Percentiles rank a stretch among this genome's conserved stretches.
phyloP scores from a whole-genome alignment of 345 rosid genomes.

The Salix udensis region DNA sequence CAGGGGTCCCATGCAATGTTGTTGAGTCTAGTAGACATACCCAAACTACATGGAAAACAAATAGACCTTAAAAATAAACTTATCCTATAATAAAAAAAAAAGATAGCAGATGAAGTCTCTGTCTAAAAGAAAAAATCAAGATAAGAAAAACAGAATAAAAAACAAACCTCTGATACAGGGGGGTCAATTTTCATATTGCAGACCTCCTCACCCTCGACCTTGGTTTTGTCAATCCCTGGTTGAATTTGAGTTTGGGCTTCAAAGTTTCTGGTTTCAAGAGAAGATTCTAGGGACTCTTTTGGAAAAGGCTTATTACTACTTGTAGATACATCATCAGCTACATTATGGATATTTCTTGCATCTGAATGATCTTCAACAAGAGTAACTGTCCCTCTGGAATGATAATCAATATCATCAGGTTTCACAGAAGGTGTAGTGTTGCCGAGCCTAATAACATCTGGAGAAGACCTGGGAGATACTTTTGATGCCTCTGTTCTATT shows the following conservation, averaged over 20 bases:
- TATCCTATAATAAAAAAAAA: no score
- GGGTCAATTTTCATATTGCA: constrained; percentile 14
- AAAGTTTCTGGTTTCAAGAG: not conserved
- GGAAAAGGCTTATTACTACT: not conserved
- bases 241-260: constrained; percentile 7
- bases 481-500: constrained; percentile 5
- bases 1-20: not conserved
- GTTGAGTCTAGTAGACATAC: not conserved
- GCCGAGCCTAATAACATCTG: not conserved
- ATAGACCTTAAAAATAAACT: not conserved
- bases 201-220: not conserved
- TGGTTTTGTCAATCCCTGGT: not conserved
- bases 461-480: constrained; percentile 2
- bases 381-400: not conserved
- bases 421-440: constrained; percentile 2
- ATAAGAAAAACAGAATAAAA: not conserved
- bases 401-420: constrained; percentile 11
- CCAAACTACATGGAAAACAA: not conserved
- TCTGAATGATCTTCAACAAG: constrained; percentile 1
- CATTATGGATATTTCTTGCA: not conserved
- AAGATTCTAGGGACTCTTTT: not conserved
- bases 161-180: constrained; percentile 3
- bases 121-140: no score
- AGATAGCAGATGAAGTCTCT: no score
- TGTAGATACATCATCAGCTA: not conserved